phyloP scores from a whole-genome alignment of 2,329 filamentous ascomycete genomes.

The Stachybotrys chartarum region DNA sequence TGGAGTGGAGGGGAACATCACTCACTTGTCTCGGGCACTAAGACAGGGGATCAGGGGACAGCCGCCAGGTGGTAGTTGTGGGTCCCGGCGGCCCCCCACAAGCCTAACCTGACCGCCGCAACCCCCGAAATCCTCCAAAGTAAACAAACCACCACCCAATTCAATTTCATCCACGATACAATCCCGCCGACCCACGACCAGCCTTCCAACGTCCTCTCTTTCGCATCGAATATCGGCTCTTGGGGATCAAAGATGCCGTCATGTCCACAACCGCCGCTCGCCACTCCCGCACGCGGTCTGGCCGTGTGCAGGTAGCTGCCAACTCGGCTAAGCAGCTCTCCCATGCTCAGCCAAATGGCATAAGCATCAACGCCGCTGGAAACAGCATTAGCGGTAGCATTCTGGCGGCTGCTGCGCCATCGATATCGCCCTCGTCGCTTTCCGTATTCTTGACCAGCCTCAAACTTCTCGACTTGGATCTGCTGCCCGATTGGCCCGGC shows the following conservation, averaged over 20 bases:
- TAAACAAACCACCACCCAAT: too few species aligned
- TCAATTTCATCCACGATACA: too few species aligned
- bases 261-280: conserved; percentile 5
- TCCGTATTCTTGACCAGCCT: conserved; percentile 70
- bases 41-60: too few species aligned
- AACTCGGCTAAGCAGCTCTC: background rate
- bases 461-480: conserved; percentile 73
- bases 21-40: too few species aligned
- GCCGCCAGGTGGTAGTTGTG: too few species aligned
- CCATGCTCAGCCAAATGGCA: background rate
- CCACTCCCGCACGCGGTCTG: conserved; percentile 6
- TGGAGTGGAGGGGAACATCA: too few species aligned
- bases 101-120: too few species aligned
- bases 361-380: background rate
- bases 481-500: conserved; percentile 69
- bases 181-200: too few species aligned
- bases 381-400: background rate
- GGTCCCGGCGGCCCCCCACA: too few species aligned
- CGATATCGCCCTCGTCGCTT: conserved; percentile 12
- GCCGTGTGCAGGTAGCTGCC: conserved; percentile 4
- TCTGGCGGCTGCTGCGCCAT: background rate
- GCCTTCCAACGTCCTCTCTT: too few species aligned
- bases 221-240: too few species aligned
- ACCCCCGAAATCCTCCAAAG: too few species aligned
- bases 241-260: conserved; percentile 6